These are phyloP conservation scores for Gossypium bickii DNA, from an alignment of 345 rosid species.

Conservation along the genomic window DNA sequence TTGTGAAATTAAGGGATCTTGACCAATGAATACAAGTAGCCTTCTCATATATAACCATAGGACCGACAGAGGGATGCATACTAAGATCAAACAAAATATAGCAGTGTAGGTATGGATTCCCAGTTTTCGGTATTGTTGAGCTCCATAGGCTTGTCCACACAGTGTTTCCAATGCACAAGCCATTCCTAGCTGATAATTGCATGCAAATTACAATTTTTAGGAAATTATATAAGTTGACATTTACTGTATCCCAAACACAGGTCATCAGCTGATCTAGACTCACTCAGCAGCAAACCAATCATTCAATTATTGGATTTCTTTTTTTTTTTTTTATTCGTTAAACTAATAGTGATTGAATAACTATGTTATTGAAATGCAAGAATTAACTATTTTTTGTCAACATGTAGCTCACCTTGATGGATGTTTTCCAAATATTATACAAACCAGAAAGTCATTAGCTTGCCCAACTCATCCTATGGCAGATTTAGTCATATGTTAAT, in stretches of 20 bases:
- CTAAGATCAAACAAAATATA: constrained; percentile 28
- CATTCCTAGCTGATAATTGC: constrained; percentile 33
- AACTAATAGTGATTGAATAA: background rate
- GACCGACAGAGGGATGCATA: constrained; percentile 34
- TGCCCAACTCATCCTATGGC: background rate
- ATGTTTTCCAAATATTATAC: no score
- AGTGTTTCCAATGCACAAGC: constrained; percentile 40
- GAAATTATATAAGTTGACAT: background rate
- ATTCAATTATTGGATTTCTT: background rate
- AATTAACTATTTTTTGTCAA: background rate
- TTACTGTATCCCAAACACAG: background rate
- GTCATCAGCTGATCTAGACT: background rate
- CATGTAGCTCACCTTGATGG: background rate
- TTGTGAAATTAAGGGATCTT: constrained; percentile 33
- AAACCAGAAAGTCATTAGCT: background rate
- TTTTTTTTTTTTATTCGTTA: no score
- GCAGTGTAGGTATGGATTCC: constrained; percentile 40
- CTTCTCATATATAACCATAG: constrained; percentile 35
- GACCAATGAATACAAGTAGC: constrained; percentile 33
- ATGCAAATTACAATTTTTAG: background rate
- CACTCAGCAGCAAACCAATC: no score
- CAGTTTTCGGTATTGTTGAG: constrained; percentile 34
- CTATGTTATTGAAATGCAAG: background rate
- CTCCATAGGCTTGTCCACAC: constrained; percentile 46
- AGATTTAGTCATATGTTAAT: background rate